Base-by-base conservation (phyloP, 1,284 basidiomycete species). In the Ganoderma leucocontextum region DNA sequence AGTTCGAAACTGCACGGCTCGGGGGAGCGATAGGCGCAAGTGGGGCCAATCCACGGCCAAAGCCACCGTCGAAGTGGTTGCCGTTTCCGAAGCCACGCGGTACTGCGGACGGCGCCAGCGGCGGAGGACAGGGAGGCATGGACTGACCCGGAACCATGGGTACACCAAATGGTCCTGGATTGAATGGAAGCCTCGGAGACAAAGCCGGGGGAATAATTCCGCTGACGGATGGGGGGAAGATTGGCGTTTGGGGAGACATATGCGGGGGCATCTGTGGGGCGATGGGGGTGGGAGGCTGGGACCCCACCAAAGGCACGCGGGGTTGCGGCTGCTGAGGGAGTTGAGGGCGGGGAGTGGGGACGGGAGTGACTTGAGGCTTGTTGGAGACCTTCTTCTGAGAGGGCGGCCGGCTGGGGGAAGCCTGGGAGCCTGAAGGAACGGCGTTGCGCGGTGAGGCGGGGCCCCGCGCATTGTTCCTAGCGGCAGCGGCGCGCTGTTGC, bases 1-100 rank as follows among this genome's bases (percentile, higher is more conserved):
- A 74, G 60, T 80, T 83, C 68, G 77, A 79, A 17, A 72, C 67
- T 39, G 71, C 74, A 64, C 81, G 80, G 29, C 72, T 72, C 25
- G 81, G 81, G 2, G 81, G 82, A 6, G 85, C 91, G 64, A 92
- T 91, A 1, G 91, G 89, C 12, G 86, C 78, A 72, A 79, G 47
- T 10, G 47, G 79, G 19, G 79, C 78, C 60, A 84, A 76, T 49
- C 80, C 78, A 60, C 82, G 81, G 3, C 80, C 79, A 52, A 86
- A 87, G 4, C 78, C 76, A 4, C 82, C 75, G 53, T 91, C 90
- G 68, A 87, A 89, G 4, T 84, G 79, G 17, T 84, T 82, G 41
- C 80, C 81, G 10, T 82, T 76, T 57, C 81, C 83, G 71, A 84
- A 89, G 58, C 79, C 81, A 62, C 88, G 81, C 12, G 88, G 85